These are phyloP conservation scores for Hyphopichia homilentoma DNA, from an alignment of 805 yeast species.

Conservation along the genomic window DNA sequence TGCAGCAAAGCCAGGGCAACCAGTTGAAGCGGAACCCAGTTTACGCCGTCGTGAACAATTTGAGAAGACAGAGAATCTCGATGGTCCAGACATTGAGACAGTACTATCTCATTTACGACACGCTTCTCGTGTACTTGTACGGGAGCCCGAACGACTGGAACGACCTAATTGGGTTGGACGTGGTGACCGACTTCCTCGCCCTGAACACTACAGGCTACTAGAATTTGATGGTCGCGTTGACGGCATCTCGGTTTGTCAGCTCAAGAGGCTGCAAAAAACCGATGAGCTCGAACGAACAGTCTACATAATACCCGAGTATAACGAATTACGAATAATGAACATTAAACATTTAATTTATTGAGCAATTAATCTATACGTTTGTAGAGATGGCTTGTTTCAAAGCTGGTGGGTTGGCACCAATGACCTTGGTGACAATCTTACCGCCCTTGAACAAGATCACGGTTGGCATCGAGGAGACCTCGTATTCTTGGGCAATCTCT, in stretches of 20 bases:
- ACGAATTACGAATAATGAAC: no score
- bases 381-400: conserved; percentile 64
- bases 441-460: conserved; percentile 79
- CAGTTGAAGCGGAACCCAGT: conserved; percentile 36
- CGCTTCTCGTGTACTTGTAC: conserved; percentile 17
- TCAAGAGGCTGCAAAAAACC: not conserved
- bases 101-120: conserved; percentile 48
- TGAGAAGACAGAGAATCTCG: conserved; percentile 50
- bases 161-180: conserved; percentile 6
- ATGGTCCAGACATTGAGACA: conserved; percentile 60
- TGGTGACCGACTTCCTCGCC: conserved; percentile 10
- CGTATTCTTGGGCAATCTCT: conserved; percentile 66
- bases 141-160: conserved; percentile 5
- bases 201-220: no score
- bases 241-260: no score
- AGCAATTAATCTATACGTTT: conserved; percentile 34
- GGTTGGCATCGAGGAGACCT: conserved; percentile 58
- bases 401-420: conserved; percentile 88
- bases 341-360: not conserved
- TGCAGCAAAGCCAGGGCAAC: conserved; percentile 9
- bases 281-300: no score
- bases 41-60: conserved; percentile 42
- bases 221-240: no score
- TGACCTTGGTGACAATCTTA: conserved; percentile 68
- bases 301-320: no score